phyloP scores from a whole-genome alignment of 768 basidiomycete species.

The Russula foetens region DNA sequence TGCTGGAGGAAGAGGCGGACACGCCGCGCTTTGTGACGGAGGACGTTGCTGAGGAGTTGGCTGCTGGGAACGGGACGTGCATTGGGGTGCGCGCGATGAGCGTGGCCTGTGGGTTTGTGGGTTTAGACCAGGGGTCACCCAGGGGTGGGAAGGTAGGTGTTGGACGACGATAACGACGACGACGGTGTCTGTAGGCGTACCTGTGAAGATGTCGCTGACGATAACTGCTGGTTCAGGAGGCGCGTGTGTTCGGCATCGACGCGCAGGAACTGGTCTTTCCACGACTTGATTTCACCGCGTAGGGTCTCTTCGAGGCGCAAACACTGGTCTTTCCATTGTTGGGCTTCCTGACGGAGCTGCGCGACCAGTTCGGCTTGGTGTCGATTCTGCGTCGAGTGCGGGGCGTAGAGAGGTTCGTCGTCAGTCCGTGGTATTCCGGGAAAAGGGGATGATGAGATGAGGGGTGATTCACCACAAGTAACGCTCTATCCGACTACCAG shows the following conservation, averaged over 20 bases:
- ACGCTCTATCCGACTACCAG: constrained; percentile 5
- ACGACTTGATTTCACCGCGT: constrained; percentile 48
- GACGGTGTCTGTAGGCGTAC: not conserved
- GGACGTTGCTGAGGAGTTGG: constrained; percentile 18
- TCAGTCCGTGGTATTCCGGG: not conserved
- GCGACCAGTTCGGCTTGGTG: constrained; percentile 54
- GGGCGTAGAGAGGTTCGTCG: not conserved
- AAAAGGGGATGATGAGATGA: not conserved
- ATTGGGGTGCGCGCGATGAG: constrained; percentile 22
- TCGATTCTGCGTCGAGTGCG: constrained; percentile 34
- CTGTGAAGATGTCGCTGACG: not conserved
- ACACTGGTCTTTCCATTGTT: constrained; percentile 67
- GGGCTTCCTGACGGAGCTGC: constrained; percentile 54
- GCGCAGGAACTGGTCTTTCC: constrained; percentile 74
- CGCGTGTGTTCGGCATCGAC: constrained; percentile 61
- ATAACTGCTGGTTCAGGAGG: constrained; percentile 43
- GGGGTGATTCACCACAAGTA: not conserved
- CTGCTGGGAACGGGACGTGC: constrained; percentile 14
- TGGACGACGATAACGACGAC: not conserved
- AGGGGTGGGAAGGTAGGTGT: not conserved
- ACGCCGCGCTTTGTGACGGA: constrained; percentile 18
- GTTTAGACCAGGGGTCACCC: not conserved
- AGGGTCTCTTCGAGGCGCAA: constrained; percentile 39
- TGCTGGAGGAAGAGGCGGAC: constrained; percentile 15
- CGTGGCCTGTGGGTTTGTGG: constrained; percentile 19